Conservation (phyloP, 176 grass and related monocot genomes). For the Oryza glaberrima region DNA sequence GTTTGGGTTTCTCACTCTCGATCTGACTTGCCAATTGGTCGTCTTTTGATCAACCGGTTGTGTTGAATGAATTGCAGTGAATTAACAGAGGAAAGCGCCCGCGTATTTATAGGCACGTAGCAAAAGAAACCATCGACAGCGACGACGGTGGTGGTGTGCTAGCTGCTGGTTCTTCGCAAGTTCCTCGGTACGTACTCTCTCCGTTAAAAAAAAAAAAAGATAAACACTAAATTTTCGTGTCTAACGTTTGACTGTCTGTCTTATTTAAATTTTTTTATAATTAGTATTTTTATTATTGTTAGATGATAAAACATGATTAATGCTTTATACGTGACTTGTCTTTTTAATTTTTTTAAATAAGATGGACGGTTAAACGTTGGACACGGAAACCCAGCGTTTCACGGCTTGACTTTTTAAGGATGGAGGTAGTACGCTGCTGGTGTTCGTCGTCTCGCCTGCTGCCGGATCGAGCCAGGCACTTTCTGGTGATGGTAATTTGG, state of each 20-base stretch:
- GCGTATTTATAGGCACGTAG: slow-evolving; percentile 2
- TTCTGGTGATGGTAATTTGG: background rate
- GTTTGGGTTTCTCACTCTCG: no score
- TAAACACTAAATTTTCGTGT: no score
- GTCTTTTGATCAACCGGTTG: background rate
- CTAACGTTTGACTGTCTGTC: no score
- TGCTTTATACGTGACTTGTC: no score
- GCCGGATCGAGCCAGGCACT: background rate
- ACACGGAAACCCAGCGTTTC: fast-evolving
- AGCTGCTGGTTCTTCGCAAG: background rate
- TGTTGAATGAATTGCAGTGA: background rate
- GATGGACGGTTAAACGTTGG: no score
- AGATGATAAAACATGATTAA: no score
- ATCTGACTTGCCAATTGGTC: background rate
- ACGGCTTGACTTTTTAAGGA: no score
- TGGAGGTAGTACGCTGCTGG: background rate
- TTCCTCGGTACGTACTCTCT: background rate
- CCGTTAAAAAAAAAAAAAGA: no score
- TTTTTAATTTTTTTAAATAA: no score
- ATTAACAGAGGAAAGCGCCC: background rate
- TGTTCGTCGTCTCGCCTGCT: background rate
- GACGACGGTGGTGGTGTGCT: background rate
- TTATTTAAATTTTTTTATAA: no score
- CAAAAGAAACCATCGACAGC: background rate
- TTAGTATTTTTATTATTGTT: no score